phyloP scores from a whole-genome alignment of 2,329 filamentous ascomycete genomes.

The Scedosporium dehoogii region DNA sequence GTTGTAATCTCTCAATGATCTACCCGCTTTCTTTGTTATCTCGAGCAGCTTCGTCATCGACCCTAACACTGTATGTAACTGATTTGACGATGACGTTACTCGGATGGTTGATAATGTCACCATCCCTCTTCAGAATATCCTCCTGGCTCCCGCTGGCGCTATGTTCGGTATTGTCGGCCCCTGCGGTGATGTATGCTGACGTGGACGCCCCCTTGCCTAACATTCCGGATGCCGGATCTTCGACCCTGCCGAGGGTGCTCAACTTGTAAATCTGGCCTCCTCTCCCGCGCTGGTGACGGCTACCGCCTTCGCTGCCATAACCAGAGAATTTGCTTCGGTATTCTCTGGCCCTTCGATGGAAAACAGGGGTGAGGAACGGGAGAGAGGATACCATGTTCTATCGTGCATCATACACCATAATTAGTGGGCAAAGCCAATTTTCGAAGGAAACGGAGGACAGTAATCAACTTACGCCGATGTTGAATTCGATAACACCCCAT shows the following conservation, averaged over 20 bases:
- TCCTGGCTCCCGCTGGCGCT: constrained; percentile 22
- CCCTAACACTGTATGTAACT: constrained; percentile 28
- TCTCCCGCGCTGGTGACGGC: constrained; percentile 15
- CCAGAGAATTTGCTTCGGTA: constrained; percentile 29
- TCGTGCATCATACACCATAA: background rate
- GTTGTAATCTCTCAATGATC: no score
- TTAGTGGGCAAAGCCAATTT: background rate
- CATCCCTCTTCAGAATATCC: constrained; percentile 22
- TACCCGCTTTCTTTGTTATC: no score
- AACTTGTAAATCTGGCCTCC: constrained; percentile 26
- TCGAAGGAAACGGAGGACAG: background rate
- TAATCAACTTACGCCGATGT: constrained; percentile 36
- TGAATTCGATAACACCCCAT: constrained; percentile 48
- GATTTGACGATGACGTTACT: constrained; percentile 27
- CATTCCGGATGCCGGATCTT: background rate
- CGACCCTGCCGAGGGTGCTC: constrained; percentile 20
- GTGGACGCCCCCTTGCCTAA: constrained; percentile 19
- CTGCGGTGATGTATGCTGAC: constrained; percentile 7
- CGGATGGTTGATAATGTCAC: background rate
- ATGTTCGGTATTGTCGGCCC: background rate
- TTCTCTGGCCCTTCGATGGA: constrained; percentile 28
- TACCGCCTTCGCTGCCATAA: constrained; percentile 18
- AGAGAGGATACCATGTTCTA: constrained; percentile 37
- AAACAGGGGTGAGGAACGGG: constrained; percentile 33
- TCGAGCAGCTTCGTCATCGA: constrained; percentile 17